Conservation (phyloP, 2,329 filamentous ascomycete genomes). For the Pseudopithomyces maydicus region DNA sequence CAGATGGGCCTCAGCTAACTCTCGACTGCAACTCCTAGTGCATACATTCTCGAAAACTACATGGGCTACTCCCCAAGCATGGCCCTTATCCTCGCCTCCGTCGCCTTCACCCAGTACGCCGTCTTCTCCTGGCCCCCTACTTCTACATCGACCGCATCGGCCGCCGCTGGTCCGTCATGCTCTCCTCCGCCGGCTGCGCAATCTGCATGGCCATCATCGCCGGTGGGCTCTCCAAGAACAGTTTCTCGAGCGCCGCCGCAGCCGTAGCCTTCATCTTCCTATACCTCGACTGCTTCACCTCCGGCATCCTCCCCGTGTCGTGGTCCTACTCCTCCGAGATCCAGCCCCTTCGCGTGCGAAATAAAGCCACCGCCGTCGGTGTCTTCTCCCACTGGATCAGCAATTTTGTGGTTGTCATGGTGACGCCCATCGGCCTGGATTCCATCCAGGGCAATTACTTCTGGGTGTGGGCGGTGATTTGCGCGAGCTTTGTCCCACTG, state of each 20-base stretch:
- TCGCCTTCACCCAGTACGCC: slow-evolving; percentile 1
- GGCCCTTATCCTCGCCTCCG: not conserved
- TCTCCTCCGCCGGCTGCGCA: not conserved
- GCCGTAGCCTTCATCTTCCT: not conserved
- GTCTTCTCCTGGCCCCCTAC: not conserved
- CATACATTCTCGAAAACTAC: not conserved
- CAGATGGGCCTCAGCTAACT: too few relatives aligned
- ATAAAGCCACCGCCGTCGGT: not conserved
- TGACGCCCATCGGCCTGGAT: not conserved
- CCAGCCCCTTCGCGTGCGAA: not conserved
- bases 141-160: not conserved
- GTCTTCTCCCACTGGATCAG: slow-evolving; percentile 2
- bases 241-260: not conserved
- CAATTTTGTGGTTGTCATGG: not conserved
- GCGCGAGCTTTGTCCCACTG: not conserved
- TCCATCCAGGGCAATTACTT: not conserved
- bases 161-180: not conserved
- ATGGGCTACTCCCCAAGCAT: not conserved
- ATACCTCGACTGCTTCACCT: slow-evolving; percentile 1
- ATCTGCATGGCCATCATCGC: slow-evolving; percentile 1
- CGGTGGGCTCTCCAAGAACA: not conserved
- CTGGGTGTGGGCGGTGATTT: not conserved
- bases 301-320: not conserved
- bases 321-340: not conserved
- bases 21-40: too few relatives aligned